Evolutionary conservation across 1,284 basidiomycete species (phyloP).

Genomic region (Ustilago hordei): DNA sequence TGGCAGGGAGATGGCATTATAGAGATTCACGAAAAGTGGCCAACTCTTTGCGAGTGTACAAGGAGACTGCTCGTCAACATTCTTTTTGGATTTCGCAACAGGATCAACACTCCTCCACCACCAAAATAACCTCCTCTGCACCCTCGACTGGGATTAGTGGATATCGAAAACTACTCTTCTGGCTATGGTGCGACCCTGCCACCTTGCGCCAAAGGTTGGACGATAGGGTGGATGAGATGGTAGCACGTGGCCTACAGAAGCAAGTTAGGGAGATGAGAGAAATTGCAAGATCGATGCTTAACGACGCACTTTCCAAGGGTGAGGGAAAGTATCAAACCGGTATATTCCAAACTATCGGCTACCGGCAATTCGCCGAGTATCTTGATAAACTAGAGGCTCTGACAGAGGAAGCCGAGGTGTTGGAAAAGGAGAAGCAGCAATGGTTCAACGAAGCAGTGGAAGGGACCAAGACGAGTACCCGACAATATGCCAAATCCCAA

Average conservation of each 20-base stretch:
- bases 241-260: constrained; percentile 84
- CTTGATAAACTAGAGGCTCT: constrained; percentile 70
- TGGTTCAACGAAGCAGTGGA: constrained; percentile 77
- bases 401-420: neutral
- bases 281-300: constrained; percentile 61
- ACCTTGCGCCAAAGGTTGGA: constrained; percentile 80
- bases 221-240: constrained; percentile 86
- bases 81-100: constrained; percentile 79
- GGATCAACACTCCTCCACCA: constrained; percentile 2
- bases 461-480: constrained; percentile 85
- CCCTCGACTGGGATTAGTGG: constrained; percentile 16
- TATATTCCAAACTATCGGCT: constrained; percentile 95
- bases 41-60: constrained; percentile 82
- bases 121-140: neutral
- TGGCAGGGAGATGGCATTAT: constrained; percentile 94
- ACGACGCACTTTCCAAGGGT: neutral
- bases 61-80: constrained; percentile 77
- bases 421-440: constrained; percentile 35
- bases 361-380: constrained; percentile 85
- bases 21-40: constrained; percentile 89
- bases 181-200: constrained; percentile 84
- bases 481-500: constrained; percentile 92
- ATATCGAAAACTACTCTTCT: constrained; percentile 84
- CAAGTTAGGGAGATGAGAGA: constrained; percentile 77
- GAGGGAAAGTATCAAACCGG: constrained; percentile 76